Conservation (phyloP, 2,329 filamentous ascomycete genomes). For the Stromatinia cepivora region DNA sequence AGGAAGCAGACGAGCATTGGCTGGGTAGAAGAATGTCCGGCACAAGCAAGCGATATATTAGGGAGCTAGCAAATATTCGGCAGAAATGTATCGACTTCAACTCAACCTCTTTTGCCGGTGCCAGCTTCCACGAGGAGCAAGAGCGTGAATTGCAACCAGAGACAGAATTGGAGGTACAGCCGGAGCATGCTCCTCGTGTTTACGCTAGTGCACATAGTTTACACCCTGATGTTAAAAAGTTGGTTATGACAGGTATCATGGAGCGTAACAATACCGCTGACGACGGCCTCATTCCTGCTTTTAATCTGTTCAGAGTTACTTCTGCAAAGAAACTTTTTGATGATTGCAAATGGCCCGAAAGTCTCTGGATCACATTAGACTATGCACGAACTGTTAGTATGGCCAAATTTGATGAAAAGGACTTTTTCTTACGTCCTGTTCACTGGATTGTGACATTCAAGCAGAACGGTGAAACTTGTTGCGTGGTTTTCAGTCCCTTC, state of each 20-base stretch:
- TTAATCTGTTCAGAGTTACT: constrained; percentile 45
- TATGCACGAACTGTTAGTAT: constrained; percentile 50
- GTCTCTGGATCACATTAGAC: constrained; percentile 52
- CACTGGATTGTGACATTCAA: constrained; percentile 53
- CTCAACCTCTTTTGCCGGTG: constrained; percentile 39
- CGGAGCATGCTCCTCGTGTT: constrained; percentile 49
- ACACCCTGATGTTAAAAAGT: constrained; percentile 46
- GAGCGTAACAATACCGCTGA: constrained; percentile 42
- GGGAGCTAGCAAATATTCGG: constrained; percentile 21
- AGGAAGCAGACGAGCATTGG: constrained; percentile 1
- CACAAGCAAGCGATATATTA: not conserved
- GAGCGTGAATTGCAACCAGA: constrained; percentile 68
- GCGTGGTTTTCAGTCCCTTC: constrained; percentile 57
- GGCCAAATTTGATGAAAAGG: constrained; percentile 29
- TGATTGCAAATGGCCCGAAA: constrained; percentile 42
- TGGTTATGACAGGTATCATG: constrained; percentile 45
- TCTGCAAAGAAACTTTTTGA: constrained; percentile 44
- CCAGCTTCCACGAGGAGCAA: constrained; percentile 61
- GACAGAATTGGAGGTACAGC: constrained; percentile 58
- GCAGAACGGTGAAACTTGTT: constrained; percentile 22
- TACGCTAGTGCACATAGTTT: constrained; percentile 46
- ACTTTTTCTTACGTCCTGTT: constrained; percentile 54
- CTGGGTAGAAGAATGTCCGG: not conserved
- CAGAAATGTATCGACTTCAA: constrained; percentile 45
- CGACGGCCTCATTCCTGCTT: constrained; percentile 56